Evolutionary conservation across 2,329 filamentous ascomycete species (phyloP), one percentile per base, ranked within the genome.

Genomic region (Fusarium virguliforme): DNA sequence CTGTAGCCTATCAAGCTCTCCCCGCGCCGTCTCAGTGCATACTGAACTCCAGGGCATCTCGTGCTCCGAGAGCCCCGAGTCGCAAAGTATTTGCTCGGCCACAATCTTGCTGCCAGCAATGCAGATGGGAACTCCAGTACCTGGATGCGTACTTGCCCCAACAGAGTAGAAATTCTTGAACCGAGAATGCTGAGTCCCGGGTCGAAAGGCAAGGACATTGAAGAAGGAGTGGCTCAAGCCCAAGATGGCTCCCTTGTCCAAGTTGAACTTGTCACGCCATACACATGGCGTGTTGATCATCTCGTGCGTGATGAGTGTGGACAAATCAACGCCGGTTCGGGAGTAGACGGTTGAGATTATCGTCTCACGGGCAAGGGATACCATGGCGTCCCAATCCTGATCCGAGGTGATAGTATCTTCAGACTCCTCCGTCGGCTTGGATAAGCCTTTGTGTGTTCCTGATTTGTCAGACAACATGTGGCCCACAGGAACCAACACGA

Each of bases 41-140:
- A 59, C 43, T 12, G 61, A 32, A 6, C 18, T n/a, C 68, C 68
- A 71, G 7, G 68, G 68, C 2, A 71, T 69, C 15, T 71, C 57
- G 4, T 58, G 18, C 1, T 30, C 64, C 40, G 65, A 54, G 8
- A 62, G 54, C 0, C 68, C 68, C 0, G 48, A 59, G 1, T 69
- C 57, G 10, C 26, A 41, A 1, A 85, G 73, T 18, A 85, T 80
- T 77, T 85, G 82, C 72, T 85, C 83, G 1, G 81, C 73, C 10
- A 83, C 84, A 62, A 94, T 85, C 78, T 89, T 91, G 8, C 89
- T 88, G 0, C 92, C 91, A 0, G 91, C 91, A 9, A 94, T 81
- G 28, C 91, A 90, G 62, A 94, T 92, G 4, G 92, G 92, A 22
- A 94, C 92, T 0, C 92, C 92, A 0, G 92, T 94, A 2, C 92